phyloP scores from a whole-genome alignment of 495 filamentous ascomycete genomes.

The Penicillium lagena region DNA sequence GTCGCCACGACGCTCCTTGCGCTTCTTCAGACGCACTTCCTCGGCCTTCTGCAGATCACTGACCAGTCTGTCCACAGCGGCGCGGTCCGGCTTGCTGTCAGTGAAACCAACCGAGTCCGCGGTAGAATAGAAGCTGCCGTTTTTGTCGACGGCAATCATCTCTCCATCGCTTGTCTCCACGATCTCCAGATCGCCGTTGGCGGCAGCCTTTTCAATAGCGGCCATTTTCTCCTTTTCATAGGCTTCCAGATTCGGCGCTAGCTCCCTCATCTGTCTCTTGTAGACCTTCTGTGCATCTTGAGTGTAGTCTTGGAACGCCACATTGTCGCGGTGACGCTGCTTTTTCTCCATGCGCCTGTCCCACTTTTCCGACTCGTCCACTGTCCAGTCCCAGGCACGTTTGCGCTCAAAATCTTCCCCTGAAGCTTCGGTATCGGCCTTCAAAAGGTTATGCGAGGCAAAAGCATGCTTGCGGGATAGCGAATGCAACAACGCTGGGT shows the following conservation, averaged over 20 bases:
- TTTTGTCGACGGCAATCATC: conserved; percentile 85
- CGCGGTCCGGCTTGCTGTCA: conserved; percentile 82
- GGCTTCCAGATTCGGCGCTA: conserved; percentile 62
- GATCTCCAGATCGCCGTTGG: conserved; percentile 75
- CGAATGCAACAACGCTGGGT: conserved; percentile 64
- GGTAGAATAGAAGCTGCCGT: conserved; percentile 83
- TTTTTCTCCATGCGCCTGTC: conserved; percentile 86
- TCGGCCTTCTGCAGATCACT: conserved; percentile 82
- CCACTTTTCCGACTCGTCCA: conserved; percentile 91
- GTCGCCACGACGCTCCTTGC: conserved; percentile 66
- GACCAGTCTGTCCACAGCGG: conserved; percentile 85
- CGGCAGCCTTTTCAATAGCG: conserved; percentile 76
- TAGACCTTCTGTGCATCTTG: conserved; percentile 87
- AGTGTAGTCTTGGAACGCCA: conserved; percentile 85
- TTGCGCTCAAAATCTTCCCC: conserved; percentile 96
- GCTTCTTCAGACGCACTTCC: conserved; percentile 76
- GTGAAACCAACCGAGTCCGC: conserved; percentile 74
- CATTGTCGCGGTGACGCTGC: conserved; percentile 71
- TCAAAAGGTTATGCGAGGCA: conserved; percentile 87
- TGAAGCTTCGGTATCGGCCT: conserved; percentile 76
- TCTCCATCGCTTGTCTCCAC: conserved; percentile 93
- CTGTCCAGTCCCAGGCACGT: conserved; percentile 96
- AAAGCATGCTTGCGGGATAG: conserved; percentile 76
- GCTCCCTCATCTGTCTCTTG: conserved; percentile 76
- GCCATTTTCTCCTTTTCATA: conserved; percentile 84